Evolutionary conservation across 345 rosid species (phyloP), one percentile per base, ranked within the genome.

Genomic region (Moringa oleifera): DNA sequence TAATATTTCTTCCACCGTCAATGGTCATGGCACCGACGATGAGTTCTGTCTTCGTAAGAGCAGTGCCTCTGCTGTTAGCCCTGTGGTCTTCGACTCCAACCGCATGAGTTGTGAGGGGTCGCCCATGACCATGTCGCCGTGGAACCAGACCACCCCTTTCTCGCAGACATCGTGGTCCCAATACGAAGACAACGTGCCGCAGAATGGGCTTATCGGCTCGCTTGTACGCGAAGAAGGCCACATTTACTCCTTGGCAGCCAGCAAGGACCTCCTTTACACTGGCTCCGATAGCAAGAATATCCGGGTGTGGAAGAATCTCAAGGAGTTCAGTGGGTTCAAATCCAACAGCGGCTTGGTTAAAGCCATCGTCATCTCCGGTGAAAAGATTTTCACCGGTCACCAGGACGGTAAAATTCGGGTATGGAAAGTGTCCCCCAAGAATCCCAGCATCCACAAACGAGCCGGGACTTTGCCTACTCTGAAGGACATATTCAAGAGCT

Each of bases 241-340:
- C 50, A 87, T 93, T 25, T 93, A 93, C 73, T 93, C 98, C 55
- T 66, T 93, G 47, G 98, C 97, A 10, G 90, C 97, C 37, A 65
- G 79, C 6, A 89, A 83, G 51, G 94, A 93, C 68, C 87, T 93
- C 37, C 85, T 93, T 31, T 93, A 90, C 74, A 93, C 98, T 0
- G 98, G 98, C 51, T 90, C 98, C 2, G 98, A 90, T 66, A 85
- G 96, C 78, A 93, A 93, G 76, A 93, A 90, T 78, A 90, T 93
- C 79, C 97, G 94, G 6, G 98, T 90, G 7, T 90, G 98, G 97
- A 90, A 90, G 77, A 83, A 88, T 68, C 72, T 93, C 20, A 79
- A 93, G 68, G 98, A 93, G 66, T 90, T 85, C 31, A 70, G 94
- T 15, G 97, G 88, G 0, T 93, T 93, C 66, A 90, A 93, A 77